These are phyloP conservation scores for Lactarius sanguifluus DNA, from an alignment of 768 basidiomycete genomes.

Conservation along the genomic window DNA sequence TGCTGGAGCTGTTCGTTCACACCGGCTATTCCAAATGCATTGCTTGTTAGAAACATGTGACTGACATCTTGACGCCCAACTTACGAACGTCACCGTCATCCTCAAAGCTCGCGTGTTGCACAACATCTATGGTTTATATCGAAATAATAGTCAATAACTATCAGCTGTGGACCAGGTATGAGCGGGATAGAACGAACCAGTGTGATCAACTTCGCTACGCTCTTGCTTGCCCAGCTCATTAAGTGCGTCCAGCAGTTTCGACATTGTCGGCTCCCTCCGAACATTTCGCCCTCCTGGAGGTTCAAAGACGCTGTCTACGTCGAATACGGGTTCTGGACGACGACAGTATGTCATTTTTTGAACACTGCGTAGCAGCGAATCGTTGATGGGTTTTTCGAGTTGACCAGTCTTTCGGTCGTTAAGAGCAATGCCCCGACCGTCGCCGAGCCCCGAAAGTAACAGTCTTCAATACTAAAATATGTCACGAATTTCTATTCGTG, in stretches of 20 bases:
- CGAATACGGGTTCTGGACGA: constrained; percentile 2
- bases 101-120: constrained; percentile 53
- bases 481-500: constrained; percentile 9
- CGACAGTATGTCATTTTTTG: constrained; percentile 7
- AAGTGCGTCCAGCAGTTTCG: constrained; percentile 49
- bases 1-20: constrained; percentile 69
- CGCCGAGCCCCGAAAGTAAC: background rate
- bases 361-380: background rate
- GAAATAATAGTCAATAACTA: background rate
- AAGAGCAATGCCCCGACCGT: background rate
- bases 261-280: constrained; percentile 46
- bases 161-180: background rate
- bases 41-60: background rate
- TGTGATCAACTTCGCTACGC: constrained; percentile 37
- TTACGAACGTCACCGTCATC: constrained; percentile 68
- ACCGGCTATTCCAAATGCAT: constrained; percentile 42
- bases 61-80: constrained; percentile 36
- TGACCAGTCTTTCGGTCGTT: background rate
- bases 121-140: constrained; percentile 23
- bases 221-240: constrained; percentile 45
- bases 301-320: constrained; percentile 18
- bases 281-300: constrained; percentile 13
- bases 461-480: background rate
- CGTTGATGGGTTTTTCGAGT: background rate
- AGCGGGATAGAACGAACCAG: constrained; percentile 26